A percentile compares a stretch with the other conserved stretches of the same genome.
phyloP scores from a whole-genome alignment of 805 yeast species.

The Zygoascus ofunaensis region DNA sequence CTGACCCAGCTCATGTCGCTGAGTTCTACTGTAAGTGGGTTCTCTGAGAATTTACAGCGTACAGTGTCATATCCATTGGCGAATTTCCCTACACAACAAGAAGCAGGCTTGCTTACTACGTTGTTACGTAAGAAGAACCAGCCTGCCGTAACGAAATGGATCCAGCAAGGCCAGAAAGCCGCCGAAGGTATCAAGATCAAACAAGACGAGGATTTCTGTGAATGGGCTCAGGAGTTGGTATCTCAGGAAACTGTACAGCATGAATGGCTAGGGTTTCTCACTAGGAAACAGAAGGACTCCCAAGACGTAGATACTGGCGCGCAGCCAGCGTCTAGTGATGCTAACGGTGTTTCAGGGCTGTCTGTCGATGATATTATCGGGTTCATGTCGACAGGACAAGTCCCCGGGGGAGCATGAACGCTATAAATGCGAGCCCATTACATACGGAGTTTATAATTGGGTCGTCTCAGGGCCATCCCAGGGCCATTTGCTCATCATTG shows the following conservation, averaged over 20 bases:
- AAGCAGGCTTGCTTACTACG: slow-evolving; percentile 75
- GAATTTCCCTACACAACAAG: slow-evolving; percentile 75
- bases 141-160: slow-evolving; percentile 90
- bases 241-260: slow-evolving; percentile 46
- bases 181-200: slow-evolving; percentile 26
- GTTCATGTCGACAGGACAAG: slow-evolving; percentile 15
- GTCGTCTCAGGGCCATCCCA: too few relatives aligned
- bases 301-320: slow-evolving; percentile 18
- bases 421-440: background rate
- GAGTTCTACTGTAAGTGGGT: slow-evolving; percentile 56
- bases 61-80: slow-evolving; percentile 81
- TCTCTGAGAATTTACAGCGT: slow-evolving; percentile 47
- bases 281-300: slow-evolving; percentile 39
- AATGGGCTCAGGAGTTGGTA: slow-evolving; percentile 54
- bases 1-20: slow-evolving; percentile 75
- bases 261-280: slow-evolving; percentile 53
- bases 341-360: slow-evolving; percentile 5
- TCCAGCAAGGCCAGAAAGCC: slow-evolving; percentile 37
- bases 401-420: background rate
- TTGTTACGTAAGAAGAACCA: slow-evolving; percentile 75
- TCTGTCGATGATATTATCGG: slow-evolving; percentile 12
- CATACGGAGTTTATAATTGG: background rate
- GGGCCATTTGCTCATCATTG: too few relatives aligned
- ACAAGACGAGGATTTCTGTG: slow-evolving; percentile 56
- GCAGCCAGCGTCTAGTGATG: slow-evolving; percentile 4